A percentile compares a stretch with the other conserved stretches of the same genome.
Evolutionary conservation across 106 monocot species (phyloP).

Genomic region (Acanthochlamys bracteata): DNA sequence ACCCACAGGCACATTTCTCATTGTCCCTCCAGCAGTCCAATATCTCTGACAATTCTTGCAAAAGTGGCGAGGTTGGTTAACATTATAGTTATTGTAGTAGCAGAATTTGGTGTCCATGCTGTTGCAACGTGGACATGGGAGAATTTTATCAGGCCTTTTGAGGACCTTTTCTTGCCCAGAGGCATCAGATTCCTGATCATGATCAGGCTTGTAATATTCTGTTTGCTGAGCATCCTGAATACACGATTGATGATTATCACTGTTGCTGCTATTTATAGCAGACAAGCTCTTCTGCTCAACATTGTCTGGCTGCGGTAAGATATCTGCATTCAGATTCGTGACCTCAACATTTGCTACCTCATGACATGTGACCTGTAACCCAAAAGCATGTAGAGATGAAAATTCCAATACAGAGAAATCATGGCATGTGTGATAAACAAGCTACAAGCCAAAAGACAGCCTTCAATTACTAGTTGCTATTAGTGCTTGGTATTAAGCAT

Average conservation of each 20-base stretch:
- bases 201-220: slow-evolving; percentile 20
- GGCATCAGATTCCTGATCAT: slow-evolving; percentile 31
- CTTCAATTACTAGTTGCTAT: too few relatives aligned
- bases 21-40: slow-evolving; percentile 97
- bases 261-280: slow-evolving; percentile 13
- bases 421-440: too few relatives aligned
- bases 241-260: slow-evolving; percentile 14
- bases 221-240: slow-evolving; percentile 18
- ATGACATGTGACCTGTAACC: slow-evolving; percentile 33
- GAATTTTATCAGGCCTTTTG: slow-evolving; percentile 92
- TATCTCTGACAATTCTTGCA: slow-evolving; percentile 98
- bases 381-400: slow-evolving; percentile 1
- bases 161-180: slow-evolving; percentile 55
- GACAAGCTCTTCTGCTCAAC: slow-evolving; percentile 12
- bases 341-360: slow-evolving; percentile 22
- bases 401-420: background rate
- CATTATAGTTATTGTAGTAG: slow-evolving; percentile 95
- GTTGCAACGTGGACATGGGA: slow-evolving; percentile 91
- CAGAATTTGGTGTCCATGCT: slow-evolving; percentile 99
- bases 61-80: slow-evolving; percentile 92
- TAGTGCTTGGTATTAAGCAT: too few relatives aligned
- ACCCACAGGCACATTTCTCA: slow-evolving; percentile 97
- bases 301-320: slow-evolving; percentile 13
- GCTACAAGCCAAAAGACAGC: too few relatives aligned
- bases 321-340: slow-evolving; percentile 6